Base-by-base conservation (phyloP, 306 rosid species). In the Potentilla sterilis region DNA sequence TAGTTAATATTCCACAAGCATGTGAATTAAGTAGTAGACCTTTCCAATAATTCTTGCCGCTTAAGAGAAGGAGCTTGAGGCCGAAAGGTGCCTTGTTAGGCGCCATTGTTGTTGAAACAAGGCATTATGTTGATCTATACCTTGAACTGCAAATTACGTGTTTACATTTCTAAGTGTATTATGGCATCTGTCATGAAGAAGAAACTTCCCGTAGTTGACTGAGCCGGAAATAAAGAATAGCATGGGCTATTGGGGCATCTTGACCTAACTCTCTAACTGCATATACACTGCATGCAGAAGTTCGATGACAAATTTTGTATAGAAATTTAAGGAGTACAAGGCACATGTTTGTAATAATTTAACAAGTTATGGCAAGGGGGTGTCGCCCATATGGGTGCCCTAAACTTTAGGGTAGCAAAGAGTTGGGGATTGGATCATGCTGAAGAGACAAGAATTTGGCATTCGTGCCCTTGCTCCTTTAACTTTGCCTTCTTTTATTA, bases 1-100 rank as follows among this genome's bases (percentile, higher is more conserved):
- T 51, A 3, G 28, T 28, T 28, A 28, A 28, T 28, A 28, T 28
- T 28, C 28, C 28, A 75, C 41, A 69, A 12, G 80, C 75, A 75
- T 40, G 80, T 75, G 76, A 14, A 34, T 28, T 61, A 14, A 16
- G 52, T 42, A 16, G 52, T 42, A 52, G 57, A 77, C 12, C 67
- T 58, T 62, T 79, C 43, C 22, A 72, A 73, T 51, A 15, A 37
- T 76, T 81, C 85, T 69, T 86, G 83, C 88, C 83, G 84, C 91
- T 79, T 46, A 87, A 77, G 86, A 1, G 59, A 74, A 69, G 18
- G 7, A 19, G 35, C 44, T 77, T 74, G 41, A 34, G 70, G 69
- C 82, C 63, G 77, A 63, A 72, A 18, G 47, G 66, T 54, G 64
- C 71, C 86, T 11, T 34, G 16, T 40, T 58, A 67, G 75, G 59